A percentile compares a stretch with the other conserved stretches of the same genome.
phyloP scores from a whole-genome alignment of 164 flowering plant genomes.

The Umbilicus rupestris region DNA sequence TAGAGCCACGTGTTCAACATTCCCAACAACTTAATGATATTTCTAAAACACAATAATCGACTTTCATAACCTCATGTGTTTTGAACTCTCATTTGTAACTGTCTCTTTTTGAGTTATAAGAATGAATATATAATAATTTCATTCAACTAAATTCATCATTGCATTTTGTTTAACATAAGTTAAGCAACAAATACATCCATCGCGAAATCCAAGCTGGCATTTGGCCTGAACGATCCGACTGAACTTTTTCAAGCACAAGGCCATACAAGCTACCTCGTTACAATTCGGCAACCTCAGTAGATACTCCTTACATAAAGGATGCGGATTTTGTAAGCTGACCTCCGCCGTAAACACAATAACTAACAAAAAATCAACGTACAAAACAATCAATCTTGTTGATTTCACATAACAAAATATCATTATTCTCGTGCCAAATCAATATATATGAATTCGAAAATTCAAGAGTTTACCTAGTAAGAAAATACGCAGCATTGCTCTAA shows the following conservation, averaged over 20 bases:
- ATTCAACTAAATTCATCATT: too few relatives aligned
- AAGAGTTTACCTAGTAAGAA: neutral
- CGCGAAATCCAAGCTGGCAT: constrained; percentile 3
- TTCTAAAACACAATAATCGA: too few relatives aligned
- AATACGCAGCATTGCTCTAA: neutral
- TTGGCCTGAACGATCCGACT: neutral
- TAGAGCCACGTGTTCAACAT: too few relatives aligned
- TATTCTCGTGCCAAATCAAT: too few relatives aligned
- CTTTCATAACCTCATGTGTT: too few relatives aligned
- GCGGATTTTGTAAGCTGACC: neutral
- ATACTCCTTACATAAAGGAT: neutral
- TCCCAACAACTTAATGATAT: too few relatives aligned
- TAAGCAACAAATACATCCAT: constrained; percentile 4
- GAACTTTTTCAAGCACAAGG: neutral
- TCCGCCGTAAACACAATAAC: neutral
- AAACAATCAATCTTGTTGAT: too few relatives aligned
- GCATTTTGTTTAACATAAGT: neutral
- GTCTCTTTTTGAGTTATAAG: too few relatives aligned
- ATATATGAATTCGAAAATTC: too few relatives aligned
- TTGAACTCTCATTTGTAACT: too few relatives aligned
- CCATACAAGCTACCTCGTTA: neutral
- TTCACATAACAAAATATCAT: too few relatives aligned
- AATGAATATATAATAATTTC: too few relatives aligned
- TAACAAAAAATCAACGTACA: neutral
- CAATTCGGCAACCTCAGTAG: neutral